A percentile compares a stretch with the other conserved stretches of the same genome.
Conservation (phyloP, 2,329 filamentous ascomycete genomes). For the Teratosphaeria nubilosa region DNA sequence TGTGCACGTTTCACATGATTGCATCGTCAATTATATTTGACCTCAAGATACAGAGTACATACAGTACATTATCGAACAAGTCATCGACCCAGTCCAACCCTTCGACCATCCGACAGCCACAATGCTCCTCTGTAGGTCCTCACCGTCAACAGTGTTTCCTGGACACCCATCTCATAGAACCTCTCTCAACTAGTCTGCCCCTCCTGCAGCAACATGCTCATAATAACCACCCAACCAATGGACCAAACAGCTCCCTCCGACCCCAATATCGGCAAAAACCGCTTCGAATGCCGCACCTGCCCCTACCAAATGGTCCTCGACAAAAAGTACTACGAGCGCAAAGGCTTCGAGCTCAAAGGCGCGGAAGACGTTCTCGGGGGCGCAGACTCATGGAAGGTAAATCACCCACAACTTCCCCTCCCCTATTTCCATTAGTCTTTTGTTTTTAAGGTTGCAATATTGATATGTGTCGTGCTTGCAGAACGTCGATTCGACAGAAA, state of each 20-base stretch:
- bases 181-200: constrained; percentile 55
- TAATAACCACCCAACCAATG: constrained; percentile 47
- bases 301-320: constrained; percentile 82
- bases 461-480: background rate
- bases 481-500: constrained; percentile 27
- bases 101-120: background rate
- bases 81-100: no score
- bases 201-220: constrained; percentile 73
- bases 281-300: constrained; percentile 90
- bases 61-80: background rate
- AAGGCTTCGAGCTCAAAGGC: constrained; percentile 71
- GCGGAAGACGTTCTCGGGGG: constrained; percentile 86
- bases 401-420: background rate
- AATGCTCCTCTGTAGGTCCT: constrained; percentile 57
- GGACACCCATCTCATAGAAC: background rate
- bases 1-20: background rate
- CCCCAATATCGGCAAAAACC: constrained; percentile 48
- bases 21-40: background rate
- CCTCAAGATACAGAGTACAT: background rate
- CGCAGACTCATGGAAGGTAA: constrained; percentile 64
- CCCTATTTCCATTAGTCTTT: background rate
- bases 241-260: constrained; percentile 27
- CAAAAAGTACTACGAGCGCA: constrained; percentile 71
- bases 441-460: background rate
- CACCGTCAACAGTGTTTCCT: background rate